These are phyloP conservation scores for Entophlyctis luteolus DNA, from an alignment of 192 early-diverging fungal species.

Conservation along the genomic window DNA sequence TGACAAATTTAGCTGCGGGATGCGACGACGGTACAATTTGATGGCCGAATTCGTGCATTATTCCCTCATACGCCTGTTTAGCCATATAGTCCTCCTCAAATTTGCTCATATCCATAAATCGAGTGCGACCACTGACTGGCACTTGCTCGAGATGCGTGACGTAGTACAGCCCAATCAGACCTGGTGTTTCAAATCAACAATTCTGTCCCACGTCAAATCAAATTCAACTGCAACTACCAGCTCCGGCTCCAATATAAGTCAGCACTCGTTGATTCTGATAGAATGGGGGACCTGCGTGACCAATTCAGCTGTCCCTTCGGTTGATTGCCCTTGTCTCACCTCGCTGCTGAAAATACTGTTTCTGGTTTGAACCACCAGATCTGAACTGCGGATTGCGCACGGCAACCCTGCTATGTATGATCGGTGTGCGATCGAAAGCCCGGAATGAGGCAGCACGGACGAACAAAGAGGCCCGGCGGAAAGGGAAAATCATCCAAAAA, in stretches of 20 bases:
- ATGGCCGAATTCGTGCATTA: slow-evolving; percentile 60
- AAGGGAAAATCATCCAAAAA: too few species aligned
- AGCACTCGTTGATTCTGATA: slow-evolving; percentile 1
- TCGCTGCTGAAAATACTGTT: background rate
- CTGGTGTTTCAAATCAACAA: too few species aligned
- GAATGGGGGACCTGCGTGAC: background rate
- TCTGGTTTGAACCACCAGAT: too few species aligned
- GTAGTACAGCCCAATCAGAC: slow-evolving; percentile 12
- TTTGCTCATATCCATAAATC: slow-evolving; percentile 66
- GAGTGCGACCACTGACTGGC: slow-evolving; percentile 57
- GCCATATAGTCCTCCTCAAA: slow-evolving; percentile 63
- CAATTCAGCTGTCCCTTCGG: background rate
- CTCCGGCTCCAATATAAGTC: background rate
- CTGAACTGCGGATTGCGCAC: too few species aligned
- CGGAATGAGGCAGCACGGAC: too few species aligned
- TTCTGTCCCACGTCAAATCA: too few species aligned
- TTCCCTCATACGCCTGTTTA: slow-evolving; percentile 63
- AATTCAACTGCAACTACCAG: too few species aligned
- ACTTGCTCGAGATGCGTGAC: slow-evolving; percentile 67
- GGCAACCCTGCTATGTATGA: too few species aligned
- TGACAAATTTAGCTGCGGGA: slow-evolving; percentile 61
- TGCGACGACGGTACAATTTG: slow-evolving; percentile 69
- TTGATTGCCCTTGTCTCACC: background rate
- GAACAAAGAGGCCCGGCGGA: too few species aligned
- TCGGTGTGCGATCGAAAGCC: too few species aligned